phyloP scores from a whole-genome alignment of 164 flowering plant species.

The Stephania yunnanensis region DNA sequence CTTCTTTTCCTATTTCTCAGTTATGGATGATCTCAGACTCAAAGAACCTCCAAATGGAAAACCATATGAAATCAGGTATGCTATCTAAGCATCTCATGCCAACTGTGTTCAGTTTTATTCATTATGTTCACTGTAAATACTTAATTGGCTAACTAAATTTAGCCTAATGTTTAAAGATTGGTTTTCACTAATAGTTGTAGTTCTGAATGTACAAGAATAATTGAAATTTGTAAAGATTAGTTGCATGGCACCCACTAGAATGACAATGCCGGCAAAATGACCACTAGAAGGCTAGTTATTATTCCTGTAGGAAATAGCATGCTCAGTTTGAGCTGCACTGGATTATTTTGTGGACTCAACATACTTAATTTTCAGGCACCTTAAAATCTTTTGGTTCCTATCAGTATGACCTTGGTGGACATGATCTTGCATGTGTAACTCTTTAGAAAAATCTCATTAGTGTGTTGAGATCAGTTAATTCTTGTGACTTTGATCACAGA shows the following conservation, averaged over 20 bases:
- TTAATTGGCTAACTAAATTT: not conserved
- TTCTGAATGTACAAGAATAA: not conserved
- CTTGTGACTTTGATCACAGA: too few species aligned
- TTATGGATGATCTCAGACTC: conserved; percentile 57
- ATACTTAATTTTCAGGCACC: too few species aligned
- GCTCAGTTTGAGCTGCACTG: not conserved
- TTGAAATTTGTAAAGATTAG: not conserved
- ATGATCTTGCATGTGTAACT: not conserved
- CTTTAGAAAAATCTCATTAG: too few species aligned
- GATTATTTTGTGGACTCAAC: too few species aligned
- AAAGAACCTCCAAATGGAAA: conserved; percentile 42
- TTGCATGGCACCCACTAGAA: not conserved
- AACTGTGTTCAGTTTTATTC: not conserved
- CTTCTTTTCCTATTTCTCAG: conserved; percentile 58
- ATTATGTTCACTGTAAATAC: not conserved
- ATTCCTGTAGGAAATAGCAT: too few species aligned
- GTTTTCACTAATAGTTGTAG: not conserved
- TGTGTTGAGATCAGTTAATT: too few species aligned
- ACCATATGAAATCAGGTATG: conserved; percentile 71
- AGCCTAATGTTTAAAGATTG: not conserved
- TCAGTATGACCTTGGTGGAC: not conserved
- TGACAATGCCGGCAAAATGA: not conserved
- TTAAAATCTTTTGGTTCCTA: not conserved
- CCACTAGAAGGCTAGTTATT: not conserved
- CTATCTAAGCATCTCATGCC: not conserved